These are phyloP conservation scores for Metschnikowia dekortorum DNA, from an alignment of 805 yeast genomes.

Conservation along the genomic window DNA sequence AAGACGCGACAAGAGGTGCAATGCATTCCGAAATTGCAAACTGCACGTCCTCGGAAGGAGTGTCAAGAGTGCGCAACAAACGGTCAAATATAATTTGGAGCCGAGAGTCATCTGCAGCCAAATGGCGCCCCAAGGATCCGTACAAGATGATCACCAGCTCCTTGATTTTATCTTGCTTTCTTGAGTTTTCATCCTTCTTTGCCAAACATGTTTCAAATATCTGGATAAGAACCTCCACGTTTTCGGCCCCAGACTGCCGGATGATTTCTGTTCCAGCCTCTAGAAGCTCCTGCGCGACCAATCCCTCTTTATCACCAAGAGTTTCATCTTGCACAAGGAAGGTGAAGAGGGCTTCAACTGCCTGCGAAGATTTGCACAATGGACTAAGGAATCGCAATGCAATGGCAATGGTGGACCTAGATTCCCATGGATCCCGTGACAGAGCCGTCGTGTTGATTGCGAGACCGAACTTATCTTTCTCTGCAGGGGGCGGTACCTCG, in stretches of 20 bases:
- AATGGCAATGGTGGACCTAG: conserved; percentile 75
- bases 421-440: conserved; percentile 78
- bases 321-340: conserved; percentile 63
- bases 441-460: conserved; percentile 56
- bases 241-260: conserved; percentile 55
- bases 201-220: conserved; percentile 70
- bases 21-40: conserved; percentile 81
- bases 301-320: conserved; percentile 66
- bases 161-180: conserved; percentile 56
- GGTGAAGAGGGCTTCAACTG: conserved; percentile 52
- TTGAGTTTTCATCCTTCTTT: conserved; percentile 43
- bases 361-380: conserved; percentile 30
- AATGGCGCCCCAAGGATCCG: conserved; percentile 87
- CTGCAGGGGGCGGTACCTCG: conserved; percentile 71
- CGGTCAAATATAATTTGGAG: conserved; percentile 61
- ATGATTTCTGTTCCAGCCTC: conserved; percentile 83
- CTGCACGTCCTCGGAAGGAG: conserved; percentile 89
- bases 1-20: conserved; percentile 70
- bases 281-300: conserved; percentile 77
- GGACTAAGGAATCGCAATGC: conserved; percentile 56
- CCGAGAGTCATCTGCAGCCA: conserved; percentile 62
- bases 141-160: conserved; percentile 83
- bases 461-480: conserved; percentile 75
- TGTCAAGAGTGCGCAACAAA: conserved; percentile 68
- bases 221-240: conserved; percentile 72